Base-by-base conservation (phyloP, 2,329 filamentous ascomycete genomes). In the Raffaelea arxii region DNA sequence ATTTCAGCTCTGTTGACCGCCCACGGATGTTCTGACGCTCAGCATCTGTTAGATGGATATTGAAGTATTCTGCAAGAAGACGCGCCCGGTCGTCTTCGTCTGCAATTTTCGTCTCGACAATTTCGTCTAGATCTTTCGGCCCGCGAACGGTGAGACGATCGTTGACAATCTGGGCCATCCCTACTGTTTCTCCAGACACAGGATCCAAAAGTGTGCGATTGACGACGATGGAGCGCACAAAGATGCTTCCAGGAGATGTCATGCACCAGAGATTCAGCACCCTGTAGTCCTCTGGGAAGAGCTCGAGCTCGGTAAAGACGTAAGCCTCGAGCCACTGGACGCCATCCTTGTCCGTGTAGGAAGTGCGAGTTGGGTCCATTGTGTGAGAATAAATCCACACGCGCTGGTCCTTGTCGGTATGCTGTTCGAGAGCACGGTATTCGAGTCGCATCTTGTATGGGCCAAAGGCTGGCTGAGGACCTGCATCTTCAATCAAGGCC, bases 61-160 rank as follows among this genome's bases (percentile, higher is more conserved):
- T 62, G 53, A 79, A 80, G 53, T 69, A 70, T 51, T 65, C 65
- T 37, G 65, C 63, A 52, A 80, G 56, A 11, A 69, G 82, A 40
- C 55, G 50, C 19, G 77, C 61, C 10, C 77, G 62, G 41, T 77
- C 65, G 11, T 62, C 59, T 56, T 80, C 77, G 2, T 49, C 70
- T 44, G 63, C 56, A 19, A 76, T 53, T n/a, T n/a, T n/a, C 11
- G 49, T 62, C 49, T 66, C 62, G n/a, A 74, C 47, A 6, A 70
- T 55, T 53, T 71, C 56, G 46, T 65, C 53, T 6, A 18, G 32
- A 6, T 16, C 14, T 6, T 62, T 67, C 2, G 58, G 55, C 9
- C 67, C 43, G 27, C 64, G 62, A 44, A 54, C 59, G 52, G 74
- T 77, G 22, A 79, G 61, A 22, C 67, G 62, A 12, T 65, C 61